phyloP scores from a whole-genome alignment of 441 rosid species.

The Erysimum cheiri region DNA sequence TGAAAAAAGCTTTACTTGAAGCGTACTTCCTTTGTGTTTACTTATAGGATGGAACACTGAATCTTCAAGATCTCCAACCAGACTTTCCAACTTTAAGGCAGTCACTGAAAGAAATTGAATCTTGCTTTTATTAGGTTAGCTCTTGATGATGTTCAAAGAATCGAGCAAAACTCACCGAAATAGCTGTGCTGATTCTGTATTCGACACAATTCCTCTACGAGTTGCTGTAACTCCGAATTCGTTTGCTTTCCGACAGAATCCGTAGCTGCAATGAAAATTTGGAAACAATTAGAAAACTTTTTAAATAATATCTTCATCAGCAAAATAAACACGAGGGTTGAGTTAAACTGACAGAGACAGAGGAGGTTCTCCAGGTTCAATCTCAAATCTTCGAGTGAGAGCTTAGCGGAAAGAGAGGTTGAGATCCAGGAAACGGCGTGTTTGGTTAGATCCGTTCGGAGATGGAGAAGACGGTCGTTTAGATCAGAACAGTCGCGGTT shows the following conservation, averaged over 20 bases:
- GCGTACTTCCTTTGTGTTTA: conserved; percentile 45
- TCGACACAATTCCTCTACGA: conserved; percentile 56
- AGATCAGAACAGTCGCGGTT: conserved; percentile 43
- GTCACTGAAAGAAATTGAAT: conserved; percentile 59
- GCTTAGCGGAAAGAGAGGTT: conserved; percentile 58
- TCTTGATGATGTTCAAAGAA: conserved; percentile 11
- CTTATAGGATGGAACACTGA: conserved; percentile 54
- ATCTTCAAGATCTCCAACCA: conserved; percentile 91
- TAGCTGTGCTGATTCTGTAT: conserved; percentile 55
- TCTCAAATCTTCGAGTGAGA: conserved; percentile 50
- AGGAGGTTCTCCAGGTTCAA: conserved; percentile 52
- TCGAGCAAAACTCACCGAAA: conserved; percentile 50
- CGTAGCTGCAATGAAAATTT: conserved; percentile 47
- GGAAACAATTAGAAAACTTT: not conserved
- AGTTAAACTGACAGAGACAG: conserved; percentile 46
- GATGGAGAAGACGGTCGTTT: conserved; percentile 49
- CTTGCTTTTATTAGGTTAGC: not conserved
- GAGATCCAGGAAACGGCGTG: conserved; percentile 76
- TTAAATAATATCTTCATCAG: not conserved
- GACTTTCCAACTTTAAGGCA: conserved; percentile 68
- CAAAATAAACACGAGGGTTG: conserved; percentile 6
- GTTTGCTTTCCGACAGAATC: conserved; percentile 42
- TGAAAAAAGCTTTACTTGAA: conserved; percentile 52
- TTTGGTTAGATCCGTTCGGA: conserved; percentile 51
- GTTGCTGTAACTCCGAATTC: conserved; percentile 52